Evolutionary conservation across 306 rosid genomes (phyloP).

Genomic region (Amphicarpaea edgeworthii): DNA sequence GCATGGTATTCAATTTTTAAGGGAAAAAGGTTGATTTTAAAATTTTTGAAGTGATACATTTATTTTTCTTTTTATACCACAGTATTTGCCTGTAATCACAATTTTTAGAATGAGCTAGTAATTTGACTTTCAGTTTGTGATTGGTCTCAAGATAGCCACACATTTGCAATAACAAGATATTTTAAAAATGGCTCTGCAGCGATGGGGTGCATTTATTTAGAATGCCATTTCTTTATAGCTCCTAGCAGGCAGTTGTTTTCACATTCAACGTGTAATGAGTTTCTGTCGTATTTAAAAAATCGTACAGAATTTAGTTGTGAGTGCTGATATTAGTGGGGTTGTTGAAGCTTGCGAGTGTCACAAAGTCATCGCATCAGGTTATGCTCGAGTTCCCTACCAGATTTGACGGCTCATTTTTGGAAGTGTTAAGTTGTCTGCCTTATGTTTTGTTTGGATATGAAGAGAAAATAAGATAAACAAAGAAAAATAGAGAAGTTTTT

Average conservation of each 20-base stretch:
- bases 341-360: not conserved
- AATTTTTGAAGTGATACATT: not conserved
- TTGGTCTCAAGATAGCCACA: not conserved
- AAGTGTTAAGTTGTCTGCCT: conserved; percentile 7
- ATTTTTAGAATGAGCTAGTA: not conserved
- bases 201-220: not conserved
- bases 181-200: not conserved
- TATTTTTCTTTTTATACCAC: not conserved
- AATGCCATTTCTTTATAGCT: not conserved
- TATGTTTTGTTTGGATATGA: not conserved
- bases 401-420: conserved; percentile 7
- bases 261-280: not conserved
- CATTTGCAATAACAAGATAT: not conserved
- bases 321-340: not conserved
- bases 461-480: not conserved
- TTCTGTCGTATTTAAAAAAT: not conserved
- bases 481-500: not conserved
- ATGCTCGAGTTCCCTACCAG: not conserved
- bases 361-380: not conserved
- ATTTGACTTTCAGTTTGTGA: not conserved
- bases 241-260: not conserved
- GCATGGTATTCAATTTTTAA: not conserved
- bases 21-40: not conserved
- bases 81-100: not conserved
- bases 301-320: not conserved